phyloP scores from a whole-genome alignment of 495 filamentous ascomycete genomes.

The Tirmania nivea region DNA sequence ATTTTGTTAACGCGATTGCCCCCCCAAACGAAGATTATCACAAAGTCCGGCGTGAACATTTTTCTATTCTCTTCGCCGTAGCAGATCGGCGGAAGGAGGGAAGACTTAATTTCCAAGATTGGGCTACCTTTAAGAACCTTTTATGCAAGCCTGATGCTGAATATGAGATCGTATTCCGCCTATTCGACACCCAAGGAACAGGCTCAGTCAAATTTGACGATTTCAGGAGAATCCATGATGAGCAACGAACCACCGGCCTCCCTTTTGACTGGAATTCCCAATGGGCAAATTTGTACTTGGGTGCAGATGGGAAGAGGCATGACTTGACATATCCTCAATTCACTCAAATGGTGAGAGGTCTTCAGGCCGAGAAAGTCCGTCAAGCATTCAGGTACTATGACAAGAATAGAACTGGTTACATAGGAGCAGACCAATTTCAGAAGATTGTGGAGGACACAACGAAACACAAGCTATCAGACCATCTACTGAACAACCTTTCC shows the following conservation, averaged over 20 bases:
- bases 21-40: slow-evolving; percentile 80
- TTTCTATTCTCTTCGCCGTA: slow-evolving; percentile 72
- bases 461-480: slow-evolving; percentile 92
- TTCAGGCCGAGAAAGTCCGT: slow-evolving; percentile 85
- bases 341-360: slow-evolving; percentile 86
- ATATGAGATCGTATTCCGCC: slow-evolving; percentile 93
- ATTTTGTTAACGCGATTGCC: slow-evolving; percentile 80
- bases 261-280: slow-evolving; percentile 94
- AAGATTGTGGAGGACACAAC: slow-evolving; percentile 84
- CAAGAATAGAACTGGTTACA: slow-evolving; percentile 88
- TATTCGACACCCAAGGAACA: slow-evolving; percentile 68
- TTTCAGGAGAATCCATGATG: slow-evolving; percentile 58
- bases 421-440: slow-evolving; percentile 88
- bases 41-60: slow-evolving; percentile 91
- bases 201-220: slow-evolving; percentile 73
- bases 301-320: slow-evolving; percentile 61
- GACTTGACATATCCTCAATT: slow-evolving; percentile 91
- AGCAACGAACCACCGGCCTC: slow-evolving; percentile 64
- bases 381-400: slow-evolving; percentile 89
- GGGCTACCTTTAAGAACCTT: slow-evolving; percentile 81
- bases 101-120: slow-evolving; percentile 59
- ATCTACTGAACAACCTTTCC: slow-evolving; percentile 79
- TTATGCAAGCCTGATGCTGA: slow-evolving; percentile 88
- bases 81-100: slow-evolving; percentile 58
- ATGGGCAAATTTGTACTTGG: slow-evolving; percentile 90